Conservation (phyloP, 2,329 filamentous ascomycete genomes). For the Curvularia sp. region DNA sequence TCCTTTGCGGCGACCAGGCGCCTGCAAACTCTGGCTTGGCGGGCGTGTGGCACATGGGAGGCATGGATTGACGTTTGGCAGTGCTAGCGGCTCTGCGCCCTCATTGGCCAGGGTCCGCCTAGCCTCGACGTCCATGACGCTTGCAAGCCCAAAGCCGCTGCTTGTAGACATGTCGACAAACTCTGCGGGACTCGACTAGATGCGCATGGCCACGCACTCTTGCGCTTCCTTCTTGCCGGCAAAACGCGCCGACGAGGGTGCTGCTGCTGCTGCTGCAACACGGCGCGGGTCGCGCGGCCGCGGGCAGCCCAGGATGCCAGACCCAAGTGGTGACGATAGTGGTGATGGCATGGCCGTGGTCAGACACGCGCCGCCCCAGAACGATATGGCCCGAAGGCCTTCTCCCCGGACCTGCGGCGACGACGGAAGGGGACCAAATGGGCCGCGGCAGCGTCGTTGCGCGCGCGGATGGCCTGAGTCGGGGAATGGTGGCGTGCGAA, state of each 20-base stretch:
- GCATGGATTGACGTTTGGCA: constrained; percentile 24
- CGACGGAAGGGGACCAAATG: neutral
- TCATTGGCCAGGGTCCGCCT: constrained; percentile 26
- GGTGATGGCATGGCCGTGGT: no score
- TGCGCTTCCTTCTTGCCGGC: neutral
- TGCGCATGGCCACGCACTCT: constrained; percentile 11
- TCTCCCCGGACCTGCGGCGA: constrained; percentile 2
- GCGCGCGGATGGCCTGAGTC: constrained; percentile 10
- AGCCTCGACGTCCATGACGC: constrained; percentile 37
- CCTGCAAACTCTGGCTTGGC: constrained; percentile 10
- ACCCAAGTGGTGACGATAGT: no score
- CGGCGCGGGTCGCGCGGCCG: neutral
- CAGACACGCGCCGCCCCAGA: no score
- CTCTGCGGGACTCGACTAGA: neutral
- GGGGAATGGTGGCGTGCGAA: constrained; percentile 9
- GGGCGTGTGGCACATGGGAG: constrained; percentile 19
- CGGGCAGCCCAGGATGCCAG: no score
- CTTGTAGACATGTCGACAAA: constrained; percentile 12
- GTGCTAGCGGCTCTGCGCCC: constrained; percentile 7
- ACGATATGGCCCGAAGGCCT: neutral
- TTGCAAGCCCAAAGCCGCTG: constrained; percentile 27
- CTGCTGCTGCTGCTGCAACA: no score
- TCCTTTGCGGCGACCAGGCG: constrained; percentile 14
- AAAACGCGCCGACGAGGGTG: no score
- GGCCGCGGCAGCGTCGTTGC: constrained; percentile 6